These are phyloP conservation scores for Candida neerlandica DNA, from an alignment of 1,139 yeast species.

Conservation along the genomic window DNA sequence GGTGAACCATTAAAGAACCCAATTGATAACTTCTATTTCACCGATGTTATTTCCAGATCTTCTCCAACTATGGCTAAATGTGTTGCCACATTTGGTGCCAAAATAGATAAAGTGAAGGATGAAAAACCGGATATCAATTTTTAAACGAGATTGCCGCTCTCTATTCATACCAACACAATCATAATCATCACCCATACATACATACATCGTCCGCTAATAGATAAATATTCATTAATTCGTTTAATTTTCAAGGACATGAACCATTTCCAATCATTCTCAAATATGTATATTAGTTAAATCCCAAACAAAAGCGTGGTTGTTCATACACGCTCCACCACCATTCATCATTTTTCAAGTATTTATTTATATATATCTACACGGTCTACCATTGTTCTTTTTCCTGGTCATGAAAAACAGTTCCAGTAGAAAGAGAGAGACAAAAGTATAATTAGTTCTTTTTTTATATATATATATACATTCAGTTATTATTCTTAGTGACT, in stretches of 20 bases:
- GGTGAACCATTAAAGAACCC: slow-evolving; percentile 66
- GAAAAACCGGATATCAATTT: slow-evolving; percentile 47
- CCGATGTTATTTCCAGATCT: slow-evolving; percentile 84
- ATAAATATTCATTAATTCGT: too few species aligned
- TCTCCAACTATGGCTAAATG: slow-evolving; percentile 92
- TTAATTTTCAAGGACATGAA: too few species aligned
- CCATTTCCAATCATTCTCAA: too few species aligned
- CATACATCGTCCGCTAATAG: not conserved
- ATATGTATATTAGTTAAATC: too few species aligned
- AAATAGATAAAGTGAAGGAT: slow-evolving; percentile 60
- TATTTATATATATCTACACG: not conserved
- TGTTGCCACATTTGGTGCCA: slow-evolving; percentile 66
- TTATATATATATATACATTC: not conserved
- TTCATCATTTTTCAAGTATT: too few species aligned
- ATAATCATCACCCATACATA: not conserved
- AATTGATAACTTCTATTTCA: slow-evolving; percentile 81
- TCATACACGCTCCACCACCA: too few species aligned
- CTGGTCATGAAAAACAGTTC: not conserved
- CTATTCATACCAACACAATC: not conserved
- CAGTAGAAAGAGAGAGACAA: not conserved
- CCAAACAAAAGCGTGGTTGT: too few species aligned
- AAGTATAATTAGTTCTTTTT: not conserved
- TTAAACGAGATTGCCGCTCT: slow-evolving; percentile 16
- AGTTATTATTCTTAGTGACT: not conserved
- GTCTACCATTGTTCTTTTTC: not conserved